These are phyloP conservation scores for Arthrobotrys conoides DNA, from an alignment of 2,329 filamentous ascomycete species.

Conservation along the genomic window DNA sequence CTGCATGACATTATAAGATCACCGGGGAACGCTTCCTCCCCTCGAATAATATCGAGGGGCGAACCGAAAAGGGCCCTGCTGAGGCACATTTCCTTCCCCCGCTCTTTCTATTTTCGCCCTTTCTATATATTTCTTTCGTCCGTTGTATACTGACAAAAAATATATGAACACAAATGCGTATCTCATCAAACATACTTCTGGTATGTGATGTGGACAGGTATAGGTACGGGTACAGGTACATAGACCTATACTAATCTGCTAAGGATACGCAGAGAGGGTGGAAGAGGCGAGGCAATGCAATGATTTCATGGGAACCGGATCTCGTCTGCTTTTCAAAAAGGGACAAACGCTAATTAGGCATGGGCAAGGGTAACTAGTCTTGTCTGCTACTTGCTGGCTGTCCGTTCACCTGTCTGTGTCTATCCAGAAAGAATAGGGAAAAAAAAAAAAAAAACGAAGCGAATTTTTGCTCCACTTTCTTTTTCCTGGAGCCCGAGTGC, in stretches of 20 bases:
- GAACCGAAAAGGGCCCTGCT: not conserved
- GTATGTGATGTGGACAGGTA: not conserved
- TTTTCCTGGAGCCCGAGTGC: conserved; percentile 49
- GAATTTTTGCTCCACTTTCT: conserved; percentile 56
- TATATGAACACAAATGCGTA: not conserved
- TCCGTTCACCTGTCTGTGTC: not conserved
- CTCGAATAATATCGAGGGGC: conserved; percentile 23
- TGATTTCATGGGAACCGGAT: conserved; percentile 54
- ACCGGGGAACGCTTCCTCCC: conserved; percentile 34
- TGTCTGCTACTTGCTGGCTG: conserved; percentile 15
- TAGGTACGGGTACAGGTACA: conserved; percentile 4
- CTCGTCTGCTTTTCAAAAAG: conserved; percentile 36
- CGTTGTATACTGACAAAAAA: conserved; percentile 1
- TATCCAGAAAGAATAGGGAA: not conserved
- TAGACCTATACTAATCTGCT: not conserved
- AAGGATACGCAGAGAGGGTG: not conserved
- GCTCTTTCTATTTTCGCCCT: no score
- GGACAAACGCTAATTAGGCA: conserved; percentile 45
- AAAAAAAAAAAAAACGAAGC: conserved; percentile 34
- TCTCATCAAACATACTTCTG: not conserved
- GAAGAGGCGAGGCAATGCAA: conserved; percentile 9
- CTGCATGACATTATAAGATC: conserved; percentile 61
- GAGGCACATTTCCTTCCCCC: not conserved
- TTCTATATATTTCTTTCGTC: not conserved
- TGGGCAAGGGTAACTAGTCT: conserved; percentile 54